Evolutionary conservation across 2,329 filamentous ascomycete genomes (phyloP), one percentile per base, ranked within the genome.

Genomic region (Sclerotinia sclerotiorum): DNA sequence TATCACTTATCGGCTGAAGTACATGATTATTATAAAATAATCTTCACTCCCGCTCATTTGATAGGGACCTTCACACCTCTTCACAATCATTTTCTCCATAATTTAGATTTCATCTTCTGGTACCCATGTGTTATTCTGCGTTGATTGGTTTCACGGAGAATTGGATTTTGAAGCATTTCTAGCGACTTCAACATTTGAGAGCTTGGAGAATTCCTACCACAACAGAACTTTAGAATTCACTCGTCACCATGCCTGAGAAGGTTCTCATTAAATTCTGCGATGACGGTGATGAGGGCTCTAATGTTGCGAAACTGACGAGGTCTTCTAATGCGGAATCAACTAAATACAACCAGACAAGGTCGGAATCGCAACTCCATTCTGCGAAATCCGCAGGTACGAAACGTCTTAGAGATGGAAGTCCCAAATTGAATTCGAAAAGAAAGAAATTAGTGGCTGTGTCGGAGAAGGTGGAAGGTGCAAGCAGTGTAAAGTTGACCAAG

Each of bases 241-340:
- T 65, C 27, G 27, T 35, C 39, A 51, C 42, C 42, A 82, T 82
- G 81, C 79, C 80, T 39, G 79, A 81, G 74, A 77, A 78, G 71
- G 76, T 81, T 15, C 78, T 78, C 69, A 79, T 75, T 19, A 76
- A 76, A 46, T 82, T 82, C 70, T 75, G 73, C 24, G 78, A 79
- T 55, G 76, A 78, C 13, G 56, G 35, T 44, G 69, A 46, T 32
- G 67, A 65, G n/a, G 19, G 13, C 15, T n/a, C 49, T 13, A 42
- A 65, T 21, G 24, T 57, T 42, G 7, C 46, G 27, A 17, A 56
- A 24, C 44, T 0, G n/a, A 32, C 15, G 46, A 5, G 8, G 8
- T 3, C 15, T 51, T 51, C n/a, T 7, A 32, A 35, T 54, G 19
- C 13, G 48, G 48, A 46, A 32, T 39, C 29, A 7, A n/a, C 75